Base-by-base conservation (phyloP, 1,139 yeast genomes). In the Zygosaccharomyces sapae region DNA sequence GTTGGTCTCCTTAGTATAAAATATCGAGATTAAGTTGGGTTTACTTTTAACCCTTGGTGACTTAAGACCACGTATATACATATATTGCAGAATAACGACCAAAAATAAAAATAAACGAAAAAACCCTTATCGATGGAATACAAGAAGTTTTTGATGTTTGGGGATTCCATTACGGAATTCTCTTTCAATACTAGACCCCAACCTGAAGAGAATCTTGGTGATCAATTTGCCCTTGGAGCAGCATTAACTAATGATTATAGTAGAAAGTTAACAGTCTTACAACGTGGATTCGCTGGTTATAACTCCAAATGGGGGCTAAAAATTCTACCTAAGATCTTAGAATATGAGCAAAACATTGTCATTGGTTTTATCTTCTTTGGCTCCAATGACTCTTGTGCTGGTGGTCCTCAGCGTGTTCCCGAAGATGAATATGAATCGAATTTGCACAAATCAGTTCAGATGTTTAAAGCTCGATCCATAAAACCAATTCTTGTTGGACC, bases 351-450 rank as follows among this genome's bases (percentile, higher is more conserved):
- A 2, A 63, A 65, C 46, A 61, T 73, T 20, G 63, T 58, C 10
- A 55, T 83, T 30, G 72, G 77, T 52, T 75, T 81, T 0, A 67
- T 87, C 2, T 86, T 83, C 63, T 79, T 85, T 56, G 96, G 96
- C 1, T 76, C 94, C 8, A 87, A 87, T 58, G 96, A 87, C 62
- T 80, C 87, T 0, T 70, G 70, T 4, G 56, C 70, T 3, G 68
- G 66, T 3, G 73, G 72, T 33, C 66, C 70, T 20, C 95, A 85
- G 61, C 70, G 70, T 19, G 86, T 84, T 1, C 73, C 77, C 1
- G 40, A 81, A 7, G 73, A 68, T 0, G 70, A 75, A 48, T 86
- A 69, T 59, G 49, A 63, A 18, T 67, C 64, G 5, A 86, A 86
- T 59, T 67, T 77, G 48, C 60, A 57, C 10, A 53, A 52, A 13